Evolutionary conservation across 805 yeast species (phyloP).

Genomic region (Spathaspora gorwiae): DNA sequence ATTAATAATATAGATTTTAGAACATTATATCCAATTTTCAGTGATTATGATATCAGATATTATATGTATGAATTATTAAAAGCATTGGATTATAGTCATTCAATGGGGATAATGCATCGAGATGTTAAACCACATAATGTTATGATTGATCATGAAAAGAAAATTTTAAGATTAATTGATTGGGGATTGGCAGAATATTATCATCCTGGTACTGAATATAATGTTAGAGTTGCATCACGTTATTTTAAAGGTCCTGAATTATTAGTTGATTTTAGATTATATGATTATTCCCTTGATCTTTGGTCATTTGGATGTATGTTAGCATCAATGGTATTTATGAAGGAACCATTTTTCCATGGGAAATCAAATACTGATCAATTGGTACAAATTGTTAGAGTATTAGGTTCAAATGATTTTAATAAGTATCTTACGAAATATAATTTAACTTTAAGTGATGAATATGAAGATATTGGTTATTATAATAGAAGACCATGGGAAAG

Average conservation of each 20-base stretch:
- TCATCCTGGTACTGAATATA: slow-evolving; percentile 83
- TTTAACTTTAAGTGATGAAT: slow-evolving; percentile 66
- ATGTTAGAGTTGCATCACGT: slow-evolving; percentile 90
- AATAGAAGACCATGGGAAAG: slow-evolving; percentile 81
- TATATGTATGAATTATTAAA: slow-evolving; percentile 78
- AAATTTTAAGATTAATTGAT: slow-evolving; percentile 74
- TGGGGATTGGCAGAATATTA: slow-evolving; percentile 97
- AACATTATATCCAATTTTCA: slow-evolving; percentile 75
- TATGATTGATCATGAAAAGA: slow-evolving; percentile 81
- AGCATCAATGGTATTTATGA: slow-evolving; percentile 85
- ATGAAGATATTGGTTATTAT: slow-evolving; percentile 67
- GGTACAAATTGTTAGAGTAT: slow-evolving; percentile 80
- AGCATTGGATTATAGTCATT: slow-evolving; percentile 85
- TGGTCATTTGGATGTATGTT: slow-evolving; percentile 95
- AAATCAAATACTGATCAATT: slow-evolving; percentile 86
- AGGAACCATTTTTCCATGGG: slow-evolving; percentile 91
- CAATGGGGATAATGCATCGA: slow-evolving; percentile 74
- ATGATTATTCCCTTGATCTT: slow-evolving; percentile 86
- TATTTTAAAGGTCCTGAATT: slow-evolving; percentile 93
- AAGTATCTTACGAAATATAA: slow-evolving; percentile 68
- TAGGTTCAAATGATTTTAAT: slow-evolving; percentile 79
- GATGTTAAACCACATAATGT: slow-evolving; percentile 95
- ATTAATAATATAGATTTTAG: slow-evolving; percentile 84
- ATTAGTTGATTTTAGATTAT: slow-evolving; percentile 77
- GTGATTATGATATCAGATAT: slow-evolving; percentile 68